These are phyloP conservation scores for Dissophora globulifera DNA, from an alignment of 192 early-diverging fungal species.

Conservation along the genomic window DNA sequence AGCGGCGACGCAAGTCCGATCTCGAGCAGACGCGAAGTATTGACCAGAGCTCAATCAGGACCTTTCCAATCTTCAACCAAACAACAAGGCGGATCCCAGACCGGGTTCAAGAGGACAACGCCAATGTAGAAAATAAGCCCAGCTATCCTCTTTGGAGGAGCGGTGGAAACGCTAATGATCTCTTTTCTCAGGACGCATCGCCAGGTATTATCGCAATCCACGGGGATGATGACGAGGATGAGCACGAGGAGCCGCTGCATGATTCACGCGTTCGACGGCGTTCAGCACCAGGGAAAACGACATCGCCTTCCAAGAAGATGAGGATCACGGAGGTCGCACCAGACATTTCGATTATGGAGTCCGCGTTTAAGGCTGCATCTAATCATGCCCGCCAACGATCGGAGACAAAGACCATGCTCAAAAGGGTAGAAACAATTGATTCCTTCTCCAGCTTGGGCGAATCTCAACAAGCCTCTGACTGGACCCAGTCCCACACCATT, in stretches of 20 bases:
- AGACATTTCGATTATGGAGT: slow-evolving; percentile 12
- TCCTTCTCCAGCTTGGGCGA: slow-evolving; percentile 24
- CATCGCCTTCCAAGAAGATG: slow-evolving; percentile 29
- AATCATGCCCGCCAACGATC: slow-evolving; percentile 6
- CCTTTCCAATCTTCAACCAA: slow-evolving; percentile 15
- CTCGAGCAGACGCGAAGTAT: not conserved
- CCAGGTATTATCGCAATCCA: too few relatives aligned
- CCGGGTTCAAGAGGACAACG: not conserved
- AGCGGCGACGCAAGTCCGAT: not conserved
- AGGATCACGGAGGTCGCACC: slow-evolving; percentile 15
- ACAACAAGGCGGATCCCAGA: not conserved
- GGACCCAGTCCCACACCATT: not conserved
- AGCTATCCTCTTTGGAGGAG: not conserved
- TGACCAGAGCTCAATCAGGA: slow-evolving; percentile 8
- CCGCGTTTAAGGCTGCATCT: slow-evolving; percentile 5
- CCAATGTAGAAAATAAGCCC: not conserved
- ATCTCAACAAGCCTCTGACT: slow-evolving; percentile 2
- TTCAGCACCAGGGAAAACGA: not conserved
- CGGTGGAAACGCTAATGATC: not conserved
- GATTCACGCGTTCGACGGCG: slow-evolving; percentile 25
- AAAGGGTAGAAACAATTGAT: slow-evolving; percentile 23
- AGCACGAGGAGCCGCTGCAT: slow-evolving; percentile 19
- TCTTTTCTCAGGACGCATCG: too few relatives aligned
- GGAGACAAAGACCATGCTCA: not conserved
- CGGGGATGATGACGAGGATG: not conserved